Base-by-base conservation (phyloP, 441 rosid genomes). In the Viola pubescens region DNA sequence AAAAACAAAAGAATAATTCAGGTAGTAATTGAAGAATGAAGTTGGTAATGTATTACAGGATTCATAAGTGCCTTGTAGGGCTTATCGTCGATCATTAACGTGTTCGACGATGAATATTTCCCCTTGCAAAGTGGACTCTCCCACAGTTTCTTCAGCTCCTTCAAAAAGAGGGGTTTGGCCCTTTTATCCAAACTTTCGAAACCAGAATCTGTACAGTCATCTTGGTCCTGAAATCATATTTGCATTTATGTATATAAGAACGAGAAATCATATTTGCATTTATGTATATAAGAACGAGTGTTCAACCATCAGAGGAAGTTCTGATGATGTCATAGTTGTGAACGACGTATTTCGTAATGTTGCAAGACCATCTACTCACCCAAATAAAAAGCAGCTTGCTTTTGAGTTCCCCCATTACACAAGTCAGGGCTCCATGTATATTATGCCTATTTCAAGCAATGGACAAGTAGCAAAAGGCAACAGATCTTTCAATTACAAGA, bases 321-420 rank as follows among this genome's bases (percentile, higher is more conserved):
- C n/a, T n/a, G 45, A 2, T 9, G 3, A 45, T 6, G 0, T 6
- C 9, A 12, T 43, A 5, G 7, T 2, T 9, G 11, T 9, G 14
- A 5, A 2, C 46, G 0, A 43, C 48, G 0, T 0, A 5, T 10
- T 46, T n/a, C 48, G 45, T 2, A 26, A 26, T 26, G 34, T 1
- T 26, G 34, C 34, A 26, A 26, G 34, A 26, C 34, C 1, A 26
- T 26, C 34, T 4, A 5, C 65, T 50, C 61, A 77, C 81, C 83
- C 82, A 73, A 0, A 59, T 65, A 58, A 81, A 73, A 7, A 79
- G 47, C 2, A 81, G 58, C 41, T 77, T 75, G 41, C 70, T 63
- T 60, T 13, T 50, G 9, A 71, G 14, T 4, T 52, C 46, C 5
- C 51, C 4, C 45, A 64, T 49, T 5, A 73, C 45, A 47, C 79